Evolutionary conservation across 2,329 filamentous ascomycete genomes (phyloP), one percentile per base, ranked within the genome.

Genomic region (Macrophomina tecta): DNA sequence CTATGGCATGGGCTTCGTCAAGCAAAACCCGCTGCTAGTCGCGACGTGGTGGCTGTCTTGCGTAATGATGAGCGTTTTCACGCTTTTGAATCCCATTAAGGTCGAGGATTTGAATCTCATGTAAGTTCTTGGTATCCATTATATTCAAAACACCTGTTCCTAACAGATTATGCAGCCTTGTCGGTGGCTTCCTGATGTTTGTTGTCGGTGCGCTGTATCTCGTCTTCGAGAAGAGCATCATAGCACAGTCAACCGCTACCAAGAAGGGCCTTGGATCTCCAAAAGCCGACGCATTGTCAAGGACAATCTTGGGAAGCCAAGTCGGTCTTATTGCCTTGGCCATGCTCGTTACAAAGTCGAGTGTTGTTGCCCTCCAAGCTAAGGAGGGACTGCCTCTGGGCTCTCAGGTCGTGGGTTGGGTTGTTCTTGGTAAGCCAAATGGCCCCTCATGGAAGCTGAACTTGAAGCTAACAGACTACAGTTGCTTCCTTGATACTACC

Each of bases 371-470:
- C 28, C 79, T 99, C 9, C 92, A 97, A 77, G 90, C 93, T 34
- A 96, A 92, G 76, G 82, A 89, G 70, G 95, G 95, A 7, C 83
- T 99, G 51, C 94, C 94, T 9, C 83, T 90, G 9, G 95, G 95
- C 11, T 97, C 97, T 71, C 92, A 97, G 78, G 82, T 93, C 2
- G 86, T 97, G 23, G 94, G 93, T 52, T 97, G 94, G 92, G 75
- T 88, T 52, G 89, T 94, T 28, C 78, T 97, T 49, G 82, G 91
- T 91, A 84, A 78, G 83, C 78, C 1, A 0, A 23, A 28, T 16
- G 12, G 11, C 5, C 23, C 34, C 12, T 8, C 5, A 7, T 18
- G 5, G 9, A n/a, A 55, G 16, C 8, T 23, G 38, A 18, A 18
- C 28, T 28, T 51, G 51, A 67, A 30, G 2, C 68, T 76, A 62